Conservation (phyloP, 1,139 yeast species). For the Suhomyces wounanorum region DNA sequence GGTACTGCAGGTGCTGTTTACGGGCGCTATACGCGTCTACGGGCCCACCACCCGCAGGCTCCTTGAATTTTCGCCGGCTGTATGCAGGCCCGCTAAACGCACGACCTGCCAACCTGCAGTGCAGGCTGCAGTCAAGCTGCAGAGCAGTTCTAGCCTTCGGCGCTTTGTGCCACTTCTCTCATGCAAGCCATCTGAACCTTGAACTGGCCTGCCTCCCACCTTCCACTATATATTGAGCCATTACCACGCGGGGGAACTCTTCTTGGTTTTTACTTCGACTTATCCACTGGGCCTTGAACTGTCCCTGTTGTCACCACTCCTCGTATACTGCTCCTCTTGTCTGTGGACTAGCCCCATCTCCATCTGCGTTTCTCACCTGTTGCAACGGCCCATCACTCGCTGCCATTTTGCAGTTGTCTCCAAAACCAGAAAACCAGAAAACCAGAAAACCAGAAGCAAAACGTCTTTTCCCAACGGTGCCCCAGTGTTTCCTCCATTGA, state of each 20-base stretch:
- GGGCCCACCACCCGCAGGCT: not conserved
- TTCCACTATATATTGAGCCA: slow-evolving; percentile 6
- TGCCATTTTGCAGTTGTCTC: not conserved
- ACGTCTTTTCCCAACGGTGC: too few species aligned
- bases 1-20: too few species aligned
- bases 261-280: not conserved
- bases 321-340: not conserved
- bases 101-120: not conserved
- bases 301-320: not conserved
- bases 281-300: not conserved
- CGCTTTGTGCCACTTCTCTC: slow-evolving; percentile 9
- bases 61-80: not conserved
- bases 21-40: not conserved
- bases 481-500: too few species aligned
- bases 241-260: slow-evolving; percentile 4
- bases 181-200: slow-evolving; percentile 13
- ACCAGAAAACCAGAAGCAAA: not conserved
- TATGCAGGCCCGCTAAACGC: not conserved
- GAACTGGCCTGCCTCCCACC: not conserved
- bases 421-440: not conserved
- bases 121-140: not conserved
- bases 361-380: slow-evolving; percentile 1
- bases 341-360: not conserved
- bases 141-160: slow-evolving; percentile 10
- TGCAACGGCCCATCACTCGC: not conserved